phyloP scores from a whole-genome alignment of 2,329 filamentous ascomycete species.

The Epichloe gansuensis region DNA sequence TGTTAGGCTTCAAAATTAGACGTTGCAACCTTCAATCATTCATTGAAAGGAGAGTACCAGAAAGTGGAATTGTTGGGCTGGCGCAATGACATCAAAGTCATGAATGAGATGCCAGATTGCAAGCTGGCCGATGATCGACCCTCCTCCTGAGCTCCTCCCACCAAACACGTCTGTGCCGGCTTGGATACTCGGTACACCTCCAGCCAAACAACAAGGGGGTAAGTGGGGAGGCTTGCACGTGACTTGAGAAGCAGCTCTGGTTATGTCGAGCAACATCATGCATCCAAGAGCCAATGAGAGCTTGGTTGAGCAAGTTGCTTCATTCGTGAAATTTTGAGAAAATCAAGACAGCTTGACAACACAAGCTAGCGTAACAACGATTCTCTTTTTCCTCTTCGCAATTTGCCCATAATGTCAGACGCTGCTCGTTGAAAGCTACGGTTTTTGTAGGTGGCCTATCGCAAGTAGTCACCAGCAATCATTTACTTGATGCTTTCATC shows the following conservation, averaged over 20 bases:
- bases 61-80: constrained; percentile 6
- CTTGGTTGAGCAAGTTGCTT: not conserved
- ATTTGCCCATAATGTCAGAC: constrained; percentile 56
- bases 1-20: not conserved
- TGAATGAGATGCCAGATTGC: constrained; percentile 34
- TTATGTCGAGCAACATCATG: not conserved
- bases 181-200: not conserved
- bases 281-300: not conserved
- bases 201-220: not conserved
- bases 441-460: constrained; percentile 87
- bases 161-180: not conserved
- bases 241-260: not conserved
- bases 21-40: not conserved
- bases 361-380: not conserved
- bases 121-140: constrained; percentile 16
- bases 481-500: constrained; percentile 82
- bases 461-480: constrained; percentile 59
- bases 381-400: not conserved
- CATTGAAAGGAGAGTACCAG: constrained; percentile 4
- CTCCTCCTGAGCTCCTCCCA: constrained; percentile 16
- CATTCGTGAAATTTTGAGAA: not conserved
- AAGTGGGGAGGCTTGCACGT: not conserved
- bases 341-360: not conserved
- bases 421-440: constrained; percentile 76
- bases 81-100: constrained; percentile 13